Percentiles rank a stretch among this genome's conserved stretches.
Evolutionary conservation across 2,329 filamentous ascomycete species (phyloP).

Genomic region (Sphaerostilbella broomeana): DNA sequence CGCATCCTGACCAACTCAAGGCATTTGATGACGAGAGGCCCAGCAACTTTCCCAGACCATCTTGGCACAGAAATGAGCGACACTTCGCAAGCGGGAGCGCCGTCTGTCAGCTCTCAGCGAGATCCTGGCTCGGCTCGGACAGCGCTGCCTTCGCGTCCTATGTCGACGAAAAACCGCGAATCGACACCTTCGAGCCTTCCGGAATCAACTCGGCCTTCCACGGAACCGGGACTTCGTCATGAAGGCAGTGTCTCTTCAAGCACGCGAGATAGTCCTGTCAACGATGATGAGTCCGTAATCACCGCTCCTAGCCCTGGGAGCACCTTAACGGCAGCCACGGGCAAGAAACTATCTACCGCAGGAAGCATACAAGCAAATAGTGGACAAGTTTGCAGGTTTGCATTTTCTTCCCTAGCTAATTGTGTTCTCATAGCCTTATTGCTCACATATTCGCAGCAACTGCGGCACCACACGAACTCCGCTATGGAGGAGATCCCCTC

Average conservation of each 20-base stretch:
- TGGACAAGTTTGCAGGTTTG: constrained; percentile 68
- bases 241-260: constrained; percentile 23
- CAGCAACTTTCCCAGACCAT: not conserved
- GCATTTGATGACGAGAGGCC: not conserved
- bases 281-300: constrained; percentile 18
- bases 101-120: constrained; percentile 24
- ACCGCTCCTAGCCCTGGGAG: constrained; percentile 26
- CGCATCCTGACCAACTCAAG: constrained; percentile 3
- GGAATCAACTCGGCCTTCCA: constrained; percentile 19
- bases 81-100: constrained; percentile 20
- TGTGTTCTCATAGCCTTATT: not conserved
- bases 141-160: constrained; percentile 32
- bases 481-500: constrained; percentile 86
- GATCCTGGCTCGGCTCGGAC: constrained; percentile 28
- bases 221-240: constrained; percentile 16
- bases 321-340: constrained; percentile 12
- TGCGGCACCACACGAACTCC: constrained; percentile 92
- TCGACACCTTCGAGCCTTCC: constrained; percentile 13
- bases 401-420: constrained; percentile 4
- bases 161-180: constrained; percentile 27
- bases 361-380: constrained; percentile 31
- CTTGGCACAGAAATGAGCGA: constrained; percentile 27
- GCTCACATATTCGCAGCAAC: constrained; percentile 54
- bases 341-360: constrained; percentile 13
- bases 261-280: constrained; percentile 21